Conservation (phyloP, 1,284 basidiomycete genomes). For the Cryptococcus maquisensis region DNA sequence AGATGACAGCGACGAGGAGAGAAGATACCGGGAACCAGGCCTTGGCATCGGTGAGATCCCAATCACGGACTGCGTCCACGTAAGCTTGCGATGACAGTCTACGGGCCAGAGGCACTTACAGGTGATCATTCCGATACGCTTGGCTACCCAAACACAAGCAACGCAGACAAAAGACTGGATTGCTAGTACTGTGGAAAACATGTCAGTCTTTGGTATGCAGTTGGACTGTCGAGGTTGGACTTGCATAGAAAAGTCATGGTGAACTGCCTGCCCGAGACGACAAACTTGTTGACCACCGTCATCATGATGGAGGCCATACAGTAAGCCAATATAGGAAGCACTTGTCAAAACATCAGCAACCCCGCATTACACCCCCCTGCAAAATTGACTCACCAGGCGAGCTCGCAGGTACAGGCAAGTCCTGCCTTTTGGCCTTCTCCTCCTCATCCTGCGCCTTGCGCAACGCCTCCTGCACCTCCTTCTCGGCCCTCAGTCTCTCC, state of each 20-base stretch:
- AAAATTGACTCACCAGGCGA: constrained; percentile 30
- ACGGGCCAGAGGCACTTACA: constrained; percentile 45
- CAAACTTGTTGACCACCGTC: constrained; percentile 97
- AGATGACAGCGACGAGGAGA: constrained; percentile 90
- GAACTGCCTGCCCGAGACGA: constrained; percentile 89
- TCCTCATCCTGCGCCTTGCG: constrained; percentile 20
- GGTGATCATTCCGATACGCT: constrained; percentile 74
- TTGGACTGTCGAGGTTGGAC: constrained; percentile 1
- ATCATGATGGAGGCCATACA: constrained; percentile 93
- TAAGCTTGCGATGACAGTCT: not conserved
- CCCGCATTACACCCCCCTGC: not conserved
- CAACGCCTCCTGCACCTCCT: constrained; percentile 23
- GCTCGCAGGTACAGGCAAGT: constrained; percentile 18
- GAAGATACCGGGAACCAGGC: constrained; percentile 93
- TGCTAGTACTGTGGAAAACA: constrained; percentile 57
- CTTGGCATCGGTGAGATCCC: constrained; percentile 79
- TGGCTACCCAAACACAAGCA: constrained; percentile 67
- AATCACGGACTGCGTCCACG: constrained; percentile 60
- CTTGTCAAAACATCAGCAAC: constrained; percentile 4
- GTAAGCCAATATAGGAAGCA: constrained; percentile 73
- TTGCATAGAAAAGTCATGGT: constrained; percentile 87
- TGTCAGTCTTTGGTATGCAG: not conserved
- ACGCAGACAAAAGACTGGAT: constrained; percentile 89
- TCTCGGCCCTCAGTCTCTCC: constrained; percentile 25
- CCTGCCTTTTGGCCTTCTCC: constrained; percentile 34